Base-by-base conservation (phyloP, 2,329 filamentous ascomycete genomes). In the Sporothrix inflata region DNA sequence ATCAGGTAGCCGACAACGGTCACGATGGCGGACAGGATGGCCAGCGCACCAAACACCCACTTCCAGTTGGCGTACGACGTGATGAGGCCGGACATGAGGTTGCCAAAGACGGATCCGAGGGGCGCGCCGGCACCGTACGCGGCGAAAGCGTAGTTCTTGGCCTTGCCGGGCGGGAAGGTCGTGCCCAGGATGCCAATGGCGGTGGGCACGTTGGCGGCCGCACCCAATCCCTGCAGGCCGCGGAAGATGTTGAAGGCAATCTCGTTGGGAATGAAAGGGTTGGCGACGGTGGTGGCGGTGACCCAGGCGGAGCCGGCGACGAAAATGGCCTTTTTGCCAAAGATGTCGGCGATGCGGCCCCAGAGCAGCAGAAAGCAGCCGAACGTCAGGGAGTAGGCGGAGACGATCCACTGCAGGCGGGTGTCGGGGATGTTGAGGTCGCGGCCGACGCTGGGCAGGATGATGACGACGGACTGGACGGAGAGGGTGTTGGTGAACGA, bases 121-220 rank as follows among this genome's bases (percentile, higher is more conserved):
- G 91, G 90, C 0, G 90, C 88, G 1, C 90, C 90, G 1, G 89
- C 89, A 21, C 87, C 85, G 72, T 91, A 92, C 27, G 86, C 84
- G 49, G 87, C 88, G 75, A 93, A 92, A 1, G 90, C 90, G 77
- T 91, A 91, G 76, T 91, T 92, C 80, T 92, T 92, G 4, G 89
- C 87, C 74, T 88, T 89, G 0, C 90, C 89, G 0, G 90, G 89
- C 0, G 87, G 86, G 71, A 92, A 92, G 0, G 89, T 91, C 1
- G 87, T 87, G 0, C 90, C 90, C 2, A 93, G 79, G 51, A 92
- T 92, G 0, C 91, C 91, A 77, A 93, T 88, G 0, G 90, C 91
- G 0, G 90, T 92, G 0, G 91, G 90, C 0, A 92, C 89, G 77
- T 91, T 92, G 19, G 90, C 89, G 1, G 91, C 90, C 34, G 89